Base-by-base conservation (phyloP, 179 eudicot genomes). In the Camellia oleifera region DNA sequence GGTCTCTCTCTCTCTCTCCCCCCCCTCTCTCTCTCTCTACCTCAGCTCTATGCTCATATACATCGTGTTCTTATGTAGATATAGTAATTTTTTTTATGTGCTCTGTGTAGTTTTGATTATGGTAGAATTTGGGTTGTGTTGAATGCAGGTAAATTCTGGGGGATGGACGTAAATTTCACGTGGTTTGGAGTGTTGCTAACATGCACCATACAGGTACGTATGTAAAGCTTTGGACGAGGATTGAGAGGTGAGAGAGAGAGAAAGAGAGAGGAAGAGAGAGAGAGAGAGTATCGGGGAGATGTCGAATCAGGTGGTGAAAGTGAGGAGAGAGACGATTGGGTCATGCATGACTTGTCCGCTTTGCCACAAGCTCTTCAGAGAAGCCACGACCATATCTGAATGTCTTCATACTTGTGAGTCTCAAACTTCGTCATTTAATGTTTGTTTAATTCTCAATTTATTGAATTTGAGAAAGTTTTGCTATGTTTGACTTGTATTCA, bases 341-440 rank as follows among this genome's bases (percentile, higher is more conserved):
- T 80, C 88, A 84, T 88, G 88, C 88, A 88, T 90, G 88, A 88
- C 88, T 56, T 90, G 92, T 82, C 92, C 88, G 68, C 81, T 89
- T 45, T 89, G 92, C 66, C 66, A 86, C 72, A 88, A 83, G 89
- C 84, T 88, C 69, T 81, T 85, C 58, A 86, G 89, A 68, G 86
- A 90, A 5, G 91, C 92, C 75, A 89, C 88, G 11, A 85, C 92
- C 74, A 86, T 88, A 42, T 83, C 86, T 23, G 90, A 88, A 67
- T 89, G 92, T 63, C 92, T 87, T 48, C 92, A 89, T 78, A 85
- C 92, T 53, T 89, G 92, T 89, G 77, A 79, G 87, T 73, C 64
- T 46, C 26, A 7, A 48, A 4, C 52, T 2, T 11, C 10, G 17
- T 48, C 46, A 45, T 3, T 5, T 40, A 5, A 4, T 11, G 3